These are phyloP conservation scores for bread wheat (Triticum aestivum) DNA, from an alignment of 176 grass and related monocot species.

Conservation along the genomic window IWGSC_CS_RefSeq_v2.1 NC_057794.1:51528721-51529220, in stretches of 20 bases:
- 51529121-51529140: slow-evolving; percentile 11
- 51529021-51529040: slow-evolving; percentile 87
- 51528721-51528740: background rate
- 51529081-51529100: slow-evolving; percentile 56
- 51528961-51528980: slow-evolving; percentile 88
- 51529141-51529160: slow-evolving; percentile 27
- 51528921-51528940: slow-evolving; percentile 91
- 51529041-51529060: slow-evolving; percentile 74
- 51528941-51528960: slow-evolving; percentile 99
- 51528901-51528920: slow-evolving; percentile 72
- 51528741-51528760: background rate
- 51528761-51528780: slow-evolving; percentile 3
- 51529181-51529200: slow-evolving; percentile 97
- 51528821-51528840: background rate
- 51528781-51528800: background rate
- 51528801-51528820: slow-evolving; percentile 3
- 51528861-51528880: background rate
- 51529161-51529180: slow-evolving; percentile 69
- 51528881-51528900: slow-evolving; percentile 18
- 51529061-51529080: slow-evolving; percentile 96
- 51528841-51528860: background rate
- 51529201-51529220: slow-evolving; percentile 84
- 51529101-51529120: background rate
- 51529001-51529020: slow-evolving; percentile 61
- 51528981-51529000: slow-evolving; percentile 61